A percentile compares a stretch with the other conserved stretches of the same genome.
Evolutionary conservation across 768 basidiomycete species (phyloP).

Genomic region (Antrodiella citrinella): DNA sequence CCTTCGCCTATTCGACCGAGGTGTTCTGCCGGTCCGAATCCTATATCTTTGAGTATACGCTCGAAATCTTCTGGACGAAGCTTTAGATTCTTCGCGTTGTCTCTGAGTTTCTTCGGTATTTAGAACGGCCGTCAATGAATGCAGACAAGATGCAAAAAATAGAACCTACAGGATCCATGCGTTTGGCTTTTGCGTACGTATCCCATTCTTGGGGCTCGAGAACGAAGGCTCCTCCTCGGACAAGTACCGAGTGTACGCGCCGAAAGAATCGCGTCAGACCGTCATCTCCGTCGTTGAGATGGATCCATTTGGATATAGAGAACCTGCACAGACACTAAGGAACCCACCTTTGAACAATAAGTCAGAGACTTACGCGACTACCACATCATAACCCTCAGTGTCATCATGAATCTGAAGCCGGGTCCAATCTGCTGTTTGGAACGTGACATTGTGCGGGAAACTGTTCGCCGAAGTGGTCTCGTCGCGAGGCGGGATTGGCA

Average conservation of each 20-base stretch:
- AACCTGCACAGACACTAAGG: conserved; percentile 52
- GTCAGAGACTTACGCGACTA: conserved; percentile 64
- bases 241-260: conserved; percentile 48
- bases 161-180: conserved; percentile 48
- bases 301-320: conserved; percentile 90
- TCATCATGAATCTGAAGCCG: conserved; percentile 46
- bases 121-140: background rate
- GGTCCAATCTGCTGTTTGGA: conserved; percentile 73
- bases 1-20: conserved; percentile 56
- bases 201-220: conserved; percentile 86
- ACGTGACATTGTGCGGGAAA: conserved; percentile 78
- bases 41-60: conserved; percentile 43
- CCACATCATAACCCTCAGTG: conserved; percentile 59
- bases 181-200: conserved; percentile 69
- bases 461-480: conserved; percentile 21
- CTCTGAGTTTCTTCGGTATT: conserved; percentile 45
- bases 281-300: conserved; percentile 72
- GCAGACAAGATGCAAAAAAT: background rate
- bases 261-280: conserved; percentile 64
- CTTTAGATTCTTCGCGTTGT: conserved; percentile 46
- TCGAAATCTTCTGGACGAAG: conserved; percentile 62
- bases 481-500: conserved; percentile 52
- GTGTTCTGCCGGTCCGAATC: conserved; percentile 45
- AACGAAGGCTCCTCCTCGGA: conserved; percentile 58
- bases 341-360: background rate